Percentiles rank a stretch among this genome's conserved stretches.
phyloP scores from a whole-genome alignment of 306 rosid species.

The Spatholobus suberectus region DNA sequence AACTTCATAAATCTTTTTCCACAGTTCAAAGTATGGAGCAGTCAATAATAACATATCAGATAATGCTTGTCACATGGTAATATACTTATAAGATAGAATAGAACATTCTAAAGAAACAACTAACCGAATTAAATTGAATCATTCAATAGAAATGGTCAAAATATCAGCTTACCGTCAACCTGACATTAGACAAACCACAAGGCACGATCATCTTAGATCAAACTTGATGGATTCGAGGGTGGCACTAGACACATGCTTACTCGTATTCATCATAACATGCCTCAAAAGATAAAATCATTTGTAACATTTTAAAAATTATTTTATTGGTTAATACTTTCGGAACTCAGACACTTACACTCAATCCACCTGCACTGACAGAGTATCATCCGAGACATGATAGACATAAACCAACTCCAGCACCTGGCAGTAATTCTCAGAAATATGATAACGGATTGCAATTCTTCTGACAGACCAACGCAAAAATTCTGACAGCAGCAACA shows the following conservation, averaged over 20 bases:
- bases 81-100: not conserved
- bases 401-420: constrained; percentile 28
- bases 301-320: not conserved
- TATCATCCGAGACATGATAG: constrained; percentile 21
- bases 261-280: not conserved
- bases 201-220: not conserved
- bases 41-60: constrained; percentile 12
- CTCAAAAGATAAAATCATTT: not conserved
- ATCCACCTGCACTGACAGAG: constrained; percentile 30
- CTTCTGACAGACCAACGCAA: not conserved
- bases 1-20: not conserved
- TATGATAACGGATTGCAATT: not conserved
- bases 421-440: constrained; percentile 15
- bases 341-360: not conserved
- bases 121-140: not conserved
- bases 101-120: constrained; percentile 6
- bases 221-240: not conserved
- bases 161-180: not conserved
- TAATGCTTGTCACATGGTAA: constrained; percentile 5
- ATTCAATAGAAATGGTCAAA: not conserved
- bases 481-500: constrained; percentile 33
- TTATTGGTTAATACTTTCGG: not conserved
- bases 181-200: too few species aligned
- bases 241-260: not conserved
- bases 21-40: not conserved